Base-by-base conservation (phyloP, 2,329 filamentous ascomycete genomes). In the Peltaster fructicola region DNA sequence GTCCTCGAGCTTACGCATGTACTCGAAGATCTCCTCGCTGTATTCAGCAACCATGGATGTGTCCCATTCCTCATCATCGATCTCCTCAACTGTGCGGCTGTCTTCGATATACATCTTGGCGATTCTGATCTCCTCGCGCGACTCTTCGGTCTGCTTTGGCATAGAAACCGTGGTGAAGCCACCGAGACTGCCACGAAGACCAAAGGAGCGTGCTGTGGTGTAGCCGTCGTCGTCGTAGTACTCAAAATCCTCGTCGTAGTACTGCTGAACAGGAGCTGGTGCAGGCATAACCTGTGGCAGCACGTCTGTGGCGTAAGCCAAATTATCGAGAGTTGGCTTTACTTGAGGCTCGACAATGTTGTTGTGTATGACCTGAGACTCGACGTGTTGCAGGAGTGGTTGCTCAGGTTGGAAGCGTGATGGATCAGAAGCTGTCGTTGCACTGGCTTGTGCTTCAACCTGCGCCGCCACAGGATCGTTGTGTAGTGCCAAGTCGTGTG, bases 41-140 rank as follows among this genome's bases (percentile, higher is more conserved):
- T 98, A 98, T 47, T 95, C 85, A 7, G 84, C 78, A 24, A 95
- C 88, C 88, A 98, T 95, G 47, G 79, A 92, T 16, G 85, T 81
- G 46, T 95, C 88, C 71, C 77, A 91, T 25, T 66, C 61, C 47
- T 95, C 85, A 36, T 93, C 85, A 33, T 91, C 78, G 21, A 82
- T 59, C 30, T 92, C 82, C 30, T 88, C 78, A 4, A 57, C 50
- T 1, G 69, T 71, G 14, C 68, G 64, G 14, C 65, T 70, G 15
- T 57, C 53, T 37, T 80, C 68, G 8, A 91, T 78, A 32, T 73
- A 62, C 5, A 61, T 45, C 40, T 65, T 73, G 3, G 73, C 71
- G 24, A 61, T 56, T 20, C 75, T 71, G 19, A 95, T 60, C 53
- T 95, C 82, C 17, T 68, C 66, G 42, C 70, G 63, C 17, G 72